These are phyloP conservation scores for Alternaria brassicicola DNA, from an alignment of 2,329 filamentous ascomycete species.

Conservation along the genomic window DNA sequence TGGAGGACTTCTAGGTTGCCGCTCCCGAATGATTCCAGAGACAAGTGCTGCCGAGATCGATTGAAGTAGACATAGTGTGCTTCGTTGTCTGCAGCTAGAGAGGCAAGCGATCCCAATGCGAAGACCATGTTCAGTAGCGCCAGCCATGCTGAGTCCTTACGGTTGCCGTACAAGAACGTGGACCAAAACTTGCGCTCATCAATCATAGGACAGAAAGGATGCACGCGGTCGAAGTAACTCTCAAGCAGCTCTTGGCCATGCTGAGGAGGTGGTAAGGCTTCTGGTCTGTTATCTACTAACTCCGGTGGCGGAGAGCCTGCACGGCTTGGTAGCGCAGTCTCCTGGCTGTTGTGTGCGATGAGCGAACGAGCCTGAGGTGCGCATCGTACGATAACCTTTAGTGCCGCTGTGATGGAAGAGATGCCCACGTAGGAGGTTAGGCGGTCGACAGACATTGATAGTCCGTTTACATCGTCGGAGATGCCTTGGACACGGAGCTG, in stretches of 20 bases:
- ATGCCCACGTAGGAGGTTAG: conserved; percentile 72
- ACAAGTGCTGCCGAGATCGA: conserved; percentile 69
- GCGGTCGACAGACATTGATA: conserved; percentile 67
- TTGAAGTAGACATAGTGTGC: conserved; percentile 74
- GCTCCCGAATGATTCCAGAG: conserved; percentile 70
- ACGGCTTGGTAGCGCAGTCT: conserved; percentile 46
- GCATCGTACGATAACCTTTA: conserved; percentile 70
- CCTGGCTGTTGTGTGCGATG: conserved; percentile 52
- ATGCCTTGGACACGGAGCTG: conserved; percentile 56
- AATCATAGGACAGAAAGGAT: conserved; percentile 74
- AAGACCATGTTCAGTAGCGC: conserved; percentile 78
- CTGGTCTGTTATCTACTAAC: conserved; percentile 36
- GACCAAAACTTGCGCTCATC: conserved; percentile 74
- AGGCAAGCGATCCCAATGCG: conserved; percentile 74
- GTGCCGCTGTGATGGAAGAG: conserved; percentile 75
- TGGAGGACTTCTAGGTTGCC: conserved; percentile 76
- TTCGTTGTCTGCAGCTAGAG: conserved; percentile 66
- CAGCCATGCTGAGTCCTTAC: conserved; percentile 72
- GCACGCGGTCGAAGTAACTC: conserved; percentile 76
- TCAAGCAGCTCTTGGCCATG: conserved; percentile 73
- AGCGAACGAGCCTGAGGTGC: conserved; percentile 58
- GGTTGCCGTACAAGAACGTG: conserved; percentile 66
- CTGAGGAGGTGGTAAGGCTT: conserved; percentile 62
- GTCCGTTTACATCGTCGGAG: conserved; percentile 73
- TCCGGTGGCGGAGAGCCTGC: conserved; percentile 47